Evolutionary conservation across 2,329 filamentous ascomycete genomes (phyloP), one percentile per base, ranked within the genome.

Genomic region (Polytolypa hystricis): DNA sequence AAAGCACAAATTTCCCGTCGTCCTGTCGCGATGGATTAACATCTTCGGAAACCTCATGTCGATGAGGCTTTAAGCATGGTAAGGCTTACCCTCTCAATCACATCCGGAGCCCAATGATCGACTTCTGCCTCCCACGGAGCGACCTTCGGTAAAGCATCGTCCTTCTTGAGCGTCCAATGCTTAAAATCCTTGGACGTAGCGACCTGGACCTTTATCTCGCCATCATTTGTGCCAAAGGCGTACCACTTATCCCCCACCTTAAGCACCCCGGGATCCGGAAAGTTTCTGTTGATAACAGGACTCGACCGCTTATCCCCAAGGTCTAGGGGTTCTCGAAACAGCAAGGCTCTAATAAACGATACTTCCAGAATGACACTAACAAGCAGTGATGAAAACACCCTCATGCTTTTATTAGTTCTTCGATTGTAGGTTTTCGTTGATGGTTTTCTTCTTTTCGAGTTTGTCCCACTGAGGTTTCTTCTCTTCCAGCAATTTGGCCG

Each of bases 91-190:
- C 75, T 55, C 37, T 54, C 56, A 9, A 67, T 60, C 5, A 80
- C 71, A 48, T 79, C 74, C 7, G 76, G 77, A 0, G 76, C 76
- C 74, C 74, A 80, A 17, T 70, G 71, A 38, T 73, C 65, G 3
- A 53, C 51, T 2, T 66, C 65, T 3, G 61, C 67, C 20, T 70
- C 70, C 76, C 77, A 80, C 5, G 58, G 47, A 2, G 66, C 65
- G 5, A 69, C 42, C 4, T 57, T 54, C 0, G 73, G 71, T n/a
- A 80, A 58, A 2, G 70, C 67, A 43, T 79, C 73, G n/a, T 61
- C 52, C 39, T 69, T 57, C 15, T 69, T 59, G 5, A 66, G 53
- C 51, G 63, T 70, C 50, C 68, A 65, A 3, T 61, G 62, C 9
- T 57, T 51, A 33, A 74, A 67, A 32, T 69, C 63, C 1, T 55